Percentiles rank a stretch among this genome's conserved stretches.
phyloP scores from a whole-genome alignment of 495 filamentous ascomycete genomes.

The Margaritispora aquatica region DNA sequence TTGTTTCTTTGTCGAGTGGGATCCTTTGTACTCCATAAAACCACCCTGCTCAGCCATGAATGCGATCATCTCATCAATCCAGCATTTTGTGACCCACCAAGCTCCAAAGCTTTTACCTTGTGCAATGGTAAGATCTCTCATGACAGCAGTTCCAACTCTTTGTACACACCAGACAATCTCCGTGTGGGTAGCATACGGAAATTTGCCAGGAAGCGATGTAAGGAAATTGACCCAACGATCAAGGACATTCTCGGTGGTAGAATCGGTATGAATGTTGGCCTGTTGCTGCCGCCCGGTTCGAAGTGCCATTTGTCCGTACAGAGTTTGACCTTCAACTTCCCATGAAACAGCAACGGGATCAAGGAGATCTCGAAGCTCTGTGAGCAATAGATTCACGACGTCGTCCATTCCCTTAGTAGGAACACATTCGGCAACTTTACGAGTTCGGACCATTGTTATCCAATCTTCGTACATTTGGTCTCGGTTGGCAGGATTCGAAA shows the following conservation, averaged over 20 bases:
- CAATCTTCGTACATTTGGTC: conserved; percentile 94
- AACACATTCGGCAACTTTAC: conserved; percentile 54
- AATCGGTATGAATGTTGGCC: conserved; percentile 29
- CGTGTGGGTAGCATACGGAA: conserved; percentile 60
- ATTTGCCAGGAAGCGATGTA: conserved; percentile 62
- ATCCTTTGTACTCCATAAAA: conserved; percentile 60
- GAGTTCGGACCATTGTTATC: conserved; percentile 69
- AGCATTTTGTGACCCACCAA: conserved; percentile 98
- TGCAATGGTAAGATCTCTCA: conserved; percentile 75
- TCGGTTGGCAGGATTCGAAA: conserved; percentile 64
- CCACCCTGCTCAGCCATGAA: conserved; percentile 92
- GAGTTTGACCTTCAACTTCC: conserved; percentile 46
- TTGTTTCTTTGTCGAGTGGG: conserved; percentile 7
- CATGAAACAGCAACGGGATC: conserved; percentile 51
- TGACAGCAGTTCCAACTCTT: conserved; percentile 58
- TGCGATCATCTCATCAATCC: conserved; percentile 89
- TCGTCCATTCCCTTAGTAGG: conserved; percentile 60
- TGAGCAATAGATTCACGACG: conserved; percentile 61
- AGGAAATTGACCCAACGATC: conserved; percentile 86
- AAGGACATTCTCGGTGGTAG: conserved; percentile 56
- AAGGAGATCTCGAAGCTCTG: conserved; percentile 68
- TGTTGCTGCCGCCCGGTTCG: conserved; percentile 33
- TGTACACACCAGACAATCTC: conserved; percentile 66
- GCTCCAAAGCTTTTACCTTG: conserved; percentile 82
- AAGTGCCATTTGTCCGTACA: conserved; percentile 44